These are phyloP conservation scores for Coemansia sp. DNA, from an alignment of 192 early-diverging fungal species.

Conservation along the genomic window DNA sequence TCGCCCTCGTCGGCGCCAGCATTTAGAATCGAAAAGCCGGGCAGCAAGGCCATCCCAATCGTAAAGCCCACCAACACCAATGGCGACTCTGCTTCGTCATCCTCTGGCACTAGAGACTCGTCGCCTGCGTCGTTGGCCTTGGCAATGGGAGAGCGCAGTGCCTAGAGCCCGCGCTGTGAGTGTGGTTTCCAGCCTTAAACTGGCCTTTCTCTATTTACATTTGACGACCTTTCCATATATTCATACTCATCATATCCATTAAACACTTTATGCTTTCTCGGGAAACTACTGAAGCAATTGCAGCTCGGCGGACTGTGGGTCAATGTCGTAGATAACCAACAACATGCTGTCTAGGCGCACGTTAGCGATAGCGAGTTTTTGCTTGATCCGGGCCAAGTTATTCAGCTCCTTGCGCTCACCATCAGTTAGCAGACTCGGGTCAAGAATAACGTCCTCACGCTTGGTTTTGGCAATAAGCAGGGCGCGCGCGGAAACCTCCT, in stretches of 20 bases:
- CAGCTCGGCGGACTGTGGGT: slow-evolving; percentile 9
- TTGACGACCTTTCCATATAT: not conserved
- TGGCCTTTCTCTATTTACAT: not conserved
- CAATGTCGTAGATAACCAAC: slow-evolving; percentile 41
- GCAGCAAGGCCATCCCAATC: slow-evolving; percentile 51
- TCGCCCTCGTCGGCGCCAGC: slow-evolving; percentile 19
- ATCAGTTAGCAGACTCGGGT: slow-evolving; percentile 54
- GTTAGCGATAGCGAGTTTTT: slow-evolving; percentile 51
- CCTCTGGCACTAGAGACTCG: not conserved
- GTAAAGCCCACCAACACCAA: slow-evolving; percentile 39
- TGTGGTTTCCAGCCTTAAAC: not conserved
- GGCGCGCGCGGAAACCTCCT: slow-evolving; percentile 53
- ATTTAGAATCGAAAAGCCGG: slow-evolving; percentile 47
- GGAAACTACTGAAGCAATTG: slow-evolving; percentile 10
- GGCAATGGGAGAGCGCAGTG: slow-evolving; percentile 1
- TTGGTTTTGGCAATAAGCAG: slow-evolving; percentile 62
- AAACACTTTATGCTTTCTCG: not conserved
- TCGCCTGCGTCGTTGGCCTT: slow-evolving; percentile 6
- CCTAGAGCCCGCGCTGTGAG: not conserved
- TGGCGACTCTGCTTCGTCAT: slow-evolving; percentile 1
- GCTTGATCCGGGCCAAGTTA: slow-evolving; percentile 39
- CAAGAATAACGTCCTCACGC: slow-evolving; percentile 63
- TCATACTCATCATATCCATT: not conserved
- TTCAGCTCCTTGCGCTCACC: slow-evolving; percentile 55
- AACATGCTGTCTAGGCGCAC: slow-evolving; percentile 49